A percentile compares a stretch with the other conserved stretches of the same genome.
Evolutionary conservation across 2,329 filamentous ascomycete species (phyloP).

Genomic region (Pestalotiopsis sp.): DNA sequence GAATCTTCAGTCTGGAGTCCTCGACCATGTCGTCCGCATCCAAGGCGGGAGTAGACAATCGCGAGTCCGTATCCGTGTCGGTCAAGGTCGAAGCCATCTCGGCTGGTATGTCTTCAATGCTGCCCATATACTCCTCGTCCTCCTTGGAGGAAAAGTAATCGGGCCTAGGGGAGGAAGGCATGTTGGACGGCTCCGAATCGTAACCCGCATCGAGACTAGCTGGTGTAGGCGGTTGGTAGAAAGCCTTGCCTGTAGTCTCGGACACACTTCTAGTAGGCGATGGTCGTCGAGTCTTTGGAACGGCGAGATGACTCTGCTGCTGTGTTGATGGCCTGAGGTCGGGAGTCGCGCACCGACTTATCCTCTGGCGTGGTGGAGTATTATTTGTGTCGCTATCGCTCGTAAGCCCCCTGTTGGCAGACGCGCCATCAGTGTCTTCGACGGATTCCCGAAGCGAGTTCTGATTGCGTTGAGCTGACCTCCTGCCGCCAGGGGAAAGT

Average conservation of each 20-base stretch:
- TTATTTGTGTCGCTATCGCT: neutral
- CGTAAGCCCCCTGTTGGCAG: neutral
- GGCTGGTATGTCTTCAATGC: neutral
- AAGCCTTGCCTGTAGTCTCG: constrained; percentile 19
- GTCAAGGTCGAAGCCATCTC: neutral
- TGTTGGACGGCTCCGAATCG: constrained; percentile 32
- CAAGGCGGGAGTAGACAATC: neutral
- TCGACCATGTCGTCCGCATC: neutral
- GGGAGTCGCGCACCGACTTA: constrained; percentile 6
- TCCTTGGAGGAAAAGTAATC: constrained; percentile 24
- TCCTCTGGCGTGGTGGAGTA: neutral
- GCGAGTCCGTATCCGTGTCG: constrained; percentile 1
- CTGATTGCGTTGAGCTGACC: neutral
- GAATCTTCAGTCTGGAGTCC: neutral
- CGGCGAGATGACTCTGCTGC: neutral
- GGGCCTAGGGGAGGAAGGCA: constrained; percentile 14
- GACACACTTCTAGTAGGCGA: constrained; percentile 22
- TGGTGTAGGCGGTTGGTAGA: constrained; percentile 26
- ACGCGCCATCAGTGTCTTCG: neutral
- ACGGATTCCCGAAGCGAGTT: constrained; percentile 4
- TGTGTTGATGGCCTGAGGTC: neutral
- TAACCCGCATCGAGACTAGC: constrained; percentile 28
- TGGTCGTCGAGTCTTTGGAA: constrained; percentile 13
- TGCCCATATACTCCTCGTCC: neutral
- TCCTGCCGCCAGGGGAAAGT: constrained; percentile 17